Conservation (phyloP, 352 stramenopile species). For the Elongisporangium prolatum region DNA sequence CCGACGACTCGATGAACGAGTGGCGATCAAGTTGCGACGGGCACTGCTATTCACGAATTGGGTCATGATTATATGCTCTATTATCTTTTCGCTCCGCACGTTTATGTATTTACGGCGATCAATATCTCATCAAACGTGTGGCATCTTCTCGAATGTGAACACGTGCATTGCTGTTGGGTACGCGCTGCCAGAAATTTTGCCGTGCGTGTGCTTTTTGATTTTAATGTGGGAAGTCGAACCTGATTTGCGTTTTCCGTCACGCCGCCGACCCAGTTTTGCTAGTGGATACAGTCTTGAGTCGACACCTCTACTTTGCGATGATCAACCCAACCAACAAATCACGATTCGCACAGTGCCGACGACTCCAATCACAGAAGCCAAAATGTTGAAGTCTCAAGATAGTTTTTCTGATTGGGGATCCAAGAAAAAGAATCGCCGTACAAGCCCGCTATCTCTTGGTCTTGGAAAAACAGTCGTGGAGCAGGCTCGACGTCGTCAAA, state of each 20-base stretch:
- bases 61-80: constrained; percentile 64
- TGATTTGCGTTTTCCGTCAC: constrained; percentile 53
- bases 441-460: constrained; percentile 59
- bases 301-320: constrained; percentile 13
- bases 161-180: constrained; percentile 74
- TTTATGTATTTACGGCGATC: constrained; percentile 80
- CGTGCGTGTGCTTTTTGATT: constrained; percentile 69
- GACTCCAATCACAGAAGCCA: background rate
- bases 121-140: constrained; percentile 70
- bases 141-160: constrained; percentile 51
- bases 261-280: constrained; percentile 38
- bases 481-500: constrained; percentile 17
- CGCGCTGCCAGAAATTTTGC: constrained; percentile 63
- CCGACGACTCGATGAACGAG: constrained; percentile 46
- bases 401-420: background rate
- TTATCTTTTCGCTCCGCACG: constrained; percentile 63
- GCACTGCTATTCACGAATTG: constrained; percentile 66
- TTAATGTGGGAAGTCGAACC: constrained; percentile 87
- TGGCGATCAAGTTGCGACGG: constrained; percentile 67
- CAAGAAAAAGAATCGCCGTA: constrained; percentile 20
- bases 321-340: constrained; percentile 2
- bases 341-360: background rate
- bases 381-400: background rate
- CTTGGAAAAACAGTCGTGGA: constrained; percentile 51
- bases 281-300: constrained; percentile 11